Conservation (phyloP, 2,329 filamentous ascomycete species). For the Aureobasidium sp. region DNA sequence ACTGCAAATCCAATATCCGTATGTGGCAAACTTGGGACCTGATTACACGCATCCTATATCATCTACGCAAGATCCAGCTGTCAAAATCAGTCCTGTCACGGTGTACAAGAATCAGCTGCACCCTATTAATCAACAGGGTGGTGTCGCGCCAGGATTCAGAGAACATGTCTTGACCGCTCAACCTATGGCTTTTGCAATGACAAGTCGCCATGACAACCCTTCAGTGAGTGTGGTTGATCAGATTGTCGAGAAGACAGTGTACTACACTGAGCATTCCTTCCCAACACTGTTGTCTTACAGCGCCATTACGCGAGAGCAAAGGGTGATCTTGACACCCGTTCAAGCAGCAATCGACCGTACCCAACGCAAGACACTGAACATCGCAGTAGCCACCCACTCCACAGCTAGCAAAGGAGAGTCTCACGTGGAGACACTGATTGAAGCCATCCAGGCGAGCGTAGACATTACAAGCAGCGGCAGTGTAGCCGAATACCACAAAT, state of each 20-base stretch:
- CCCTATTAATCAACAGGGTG: conserved; percentile 79
- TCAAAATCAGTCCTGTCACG: conserved; percentile 52
- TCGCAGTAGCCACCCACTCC: conserved; percentile 62
- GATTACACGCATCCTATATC: conserved; percentile 8
- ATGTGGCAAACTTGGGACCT: neutral
- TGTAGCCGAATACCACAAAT: conserved; percentile 67
- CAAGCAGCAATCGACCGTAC: conserved; percentile 90
- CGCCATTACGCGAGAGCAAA: conserved; percentile 66
- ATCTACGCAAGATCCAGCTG: conserved; percentile 2
- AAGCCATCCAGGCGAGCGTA: conserved; percentile 70
- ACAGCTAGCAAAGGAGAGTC: conserved; percentile 56
- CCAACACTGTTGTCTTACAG: conserved; percentile 85
- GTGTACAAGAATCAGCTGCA: conserved; percentile 76
- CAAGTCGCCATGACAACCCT: conserved; percentile 57
- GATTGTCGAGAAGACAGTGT: conserved; percentile 75
- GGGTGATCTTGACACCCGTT: conserved; percentile 62
- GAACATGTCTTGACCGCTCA: conserved; percentile 77
- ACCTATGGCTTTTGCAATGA: conserved; percentile 72
- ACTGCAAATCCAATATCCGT: conserved; percentile 82
- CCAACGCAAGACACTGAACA: conserved; percentile 81
- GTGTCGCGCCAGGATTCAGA: conserved; percentile 73
- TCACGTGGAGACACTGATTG: conserved; percentile 60
- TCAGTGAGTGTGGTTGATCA: conserved; percentile 63
- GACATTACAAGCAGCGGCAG: conserved; percentile 68
- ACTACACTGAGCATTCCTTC: conserved; percentile 76